Base-by-base conservation (phyloP, 805 yeast species). In the Suhomyces prunicola region DNA sequence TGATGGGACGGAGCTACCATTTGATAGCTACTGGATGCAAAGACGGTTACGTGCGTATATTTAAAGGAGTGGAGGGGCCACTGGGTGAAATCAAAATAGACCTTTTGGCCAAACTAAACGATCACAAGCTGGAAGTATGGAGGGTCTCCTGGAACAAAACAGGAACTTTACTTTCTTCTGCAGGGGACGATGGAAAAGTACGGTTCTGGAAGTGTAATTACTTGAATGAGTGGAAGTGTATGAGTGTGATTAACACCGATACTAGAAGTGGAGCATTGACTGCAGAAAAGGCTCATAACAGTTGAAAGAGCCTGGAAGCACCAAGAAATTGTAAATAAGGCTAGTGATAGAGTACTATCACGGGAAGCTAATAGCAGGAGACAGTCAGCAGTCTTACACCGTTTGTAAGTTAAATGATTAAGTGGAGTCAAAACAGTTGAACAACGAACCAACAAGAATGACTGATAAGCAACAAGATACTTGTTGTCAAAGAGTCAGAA, bases 121-220 rank as follows among this genome's bases (percentile, higher is more conserved):
- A 88, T 65, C 96, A 90, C 65, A 80, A 83, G 55, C 86, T 88
- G 51, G 96, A 94, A 69, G 97, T 94, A 1, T 94, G 99, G 99
- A 81, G 92, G 40, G 98, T 94, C 1, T 81, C 88, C 26, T 94
- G 99, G 98, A 94, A 94, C 67, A 69, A 86, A 45, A 90, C 98
- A 0, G 98, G 98, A 5, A 90, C 98, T 0, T 85, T 94, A 5
- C 72, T 94, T 56, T 88, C 97, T 59, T 86, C 94, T 46, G 90
- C 97, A 5, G 98, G 99, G 17, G 97, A 92, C 65, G 98, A 94
- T 66, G 97, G 97, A 3, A 85, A 86, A 57, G 86, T 93, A 5
- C 76, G 97, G 60, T 77, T 94, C 58, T 94, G 98, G 96, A 94
- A 93, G 70, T 81, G 96, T 23, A 84, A 89, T 35, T 90, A 88